Evolutionary conservation across 192 early-diverging fungal species (phyloP), one percentile per base, ranked within the genome.

Genomic region (Entrophospora sp.): DNA sequence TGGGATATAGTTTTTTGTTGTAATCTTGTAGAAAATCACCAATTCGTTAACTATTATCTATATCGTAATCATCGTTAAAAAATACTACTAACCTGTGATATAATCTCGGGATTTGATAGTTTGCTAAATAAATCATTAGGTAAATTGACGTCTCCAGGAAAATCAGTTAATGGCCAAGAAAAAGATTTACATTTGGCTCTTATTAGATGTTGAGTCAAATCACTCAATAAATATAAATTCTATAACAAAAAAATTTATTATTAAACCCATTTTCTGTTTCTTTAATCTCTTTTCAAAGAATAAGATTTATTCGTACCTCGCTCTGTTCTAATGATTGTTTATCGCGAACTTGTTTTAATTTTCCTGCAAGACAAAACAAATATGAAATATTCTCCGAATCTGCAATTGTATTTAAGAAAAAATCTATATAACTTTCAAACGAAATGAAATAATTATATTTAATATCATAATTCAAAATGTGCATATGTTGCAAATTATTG

Each of bases 221-320:
- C 95, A 73, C 87, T 86, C 34, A 95, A 51, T 13, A 89, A 76
- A 73, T 96, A 94, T 4, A 94, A 75, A 46, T 89, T 80, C 77
- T 86, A 64, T 42, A 18, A 1, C 12, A 2, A n/a, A n/a, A n/a
- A n/a, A n/a, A n/a, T n/a, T n/a, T n/a, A n/a, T n/a, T n/a, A n/a
- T n/a, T n/a, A n/a, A n/a, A n/a, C n/a, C n/a, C n/a, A n/a, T n/a
- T n/a, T n/a, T n/a, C n/a, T n/a, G n/a, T n/a, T n/a, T n/a, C n/a
- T n/a, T n/a, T n/a, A n/a, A n/a, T n/a, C n/a, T n/a, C n/a, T 5
- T 25, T 22, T 10, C 18, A 22, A 30, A 52, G 10, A 3, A 14
- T 38, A 8, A 27, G n/a, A 59, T 12, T 28, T 6, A 25, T 13
- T 6, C 61, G 72, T 77, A 86, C 85, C 59, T 80, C 46, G 27